phyloP scores from a whole-genome alignment of 768 basidiomycete species.

The Roridomyces roridus region DNA sequence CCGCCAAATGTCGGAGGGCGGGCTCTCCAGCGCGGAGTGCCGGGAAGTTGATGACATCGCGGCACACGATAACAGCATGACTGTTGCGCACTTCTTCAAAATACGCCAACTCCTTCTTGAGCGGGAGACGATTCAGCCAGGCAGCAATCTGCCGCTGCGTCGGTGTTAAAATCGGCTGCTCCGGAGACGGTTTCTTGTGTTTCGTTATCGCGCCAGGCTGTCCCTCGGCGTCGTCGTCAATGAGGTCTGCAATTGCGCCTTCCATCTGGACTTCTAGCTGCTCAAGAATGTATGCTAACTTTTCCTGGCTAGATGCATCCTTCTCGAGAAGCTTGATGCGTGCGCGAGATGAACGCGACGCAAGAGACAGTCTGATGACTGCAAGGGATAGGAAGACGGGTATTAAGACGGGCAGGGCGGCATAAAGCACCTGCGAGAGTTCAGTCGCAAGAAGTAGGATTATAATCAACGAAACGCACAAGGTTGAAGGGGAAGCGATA shows the following conservation, averaged over 20 bases:
- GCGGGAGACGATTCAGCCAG: constrained; percentile 70
- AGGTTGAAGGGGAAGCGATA: constrained; percentile 73
- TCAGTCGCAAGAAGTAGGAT: neutral
- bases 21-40: constrained; percentile 66
- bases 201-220: constrained; percentile 13
- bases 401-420: constrained; percentile 67
- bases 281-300: constrained; percentile 62
- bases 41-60: constrained; percentile 68
- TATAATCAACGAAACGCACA: constrained; percentile 45
- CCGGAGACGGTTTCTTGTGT: constrained; percentile 18
- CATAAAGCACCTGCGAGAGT: constrained; percentile 52
- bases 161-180: constrained; percentile 56
- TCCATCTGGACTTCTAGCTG: constrained; percentile 68
- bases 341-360: constrained; percentile 62
- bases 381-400: constrained; percentile 61
- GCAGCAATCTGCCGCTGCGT: constrained; percentile 62
- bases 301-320: constrained; percentile 52
- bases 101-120: constrained; percentile 75
- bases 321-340: constrained; percentile 72
- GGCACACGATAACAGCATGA: constrained; percentile 74
- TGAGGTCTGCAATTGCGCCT: constrained; percentile 62
- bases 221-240: constrained; percentile 47
- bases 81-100: constrained; percentile 65
- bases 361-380: constrained; percentile 62
- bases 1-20: constrained; percentile 46